A percentile compares a stretch with the other conserved stretches of the same genome.
Evolutionary conservation across 768 basidiomycete genomes (phyloP).

Genomic region (Russula abietina): DNA sequence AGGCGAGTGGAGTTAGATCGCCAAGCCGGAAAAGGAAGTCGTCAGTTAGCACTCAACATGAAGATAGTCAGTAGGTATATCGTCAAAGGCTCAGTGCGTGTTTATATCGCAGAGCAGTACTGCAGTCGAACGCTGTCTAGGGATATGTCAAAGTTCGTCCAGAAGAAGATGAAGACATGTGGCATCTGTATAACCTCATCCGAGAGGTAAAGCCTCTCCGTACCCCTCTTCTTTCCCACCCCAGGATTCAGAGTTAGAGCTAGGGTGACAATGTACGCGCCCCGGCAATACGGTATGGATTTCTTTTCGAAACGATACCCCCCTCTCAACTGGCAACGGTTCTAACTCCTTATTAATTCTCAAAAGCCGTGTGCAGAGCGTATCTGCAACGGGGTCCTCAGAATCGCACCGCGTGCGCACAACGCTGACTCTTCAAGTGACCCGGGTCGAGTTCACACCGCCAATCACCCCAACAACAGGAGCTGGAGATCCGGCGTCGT

Average conservation of each 20-base stretch:
- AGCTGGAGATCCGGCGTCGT: conserved; percentile 30
- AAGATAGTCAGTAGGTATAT: conserved; percentile 78
- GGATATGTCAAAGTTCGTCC: conserved; percentile 92
- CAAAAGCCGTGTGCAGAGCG: conserved; percentile 74
- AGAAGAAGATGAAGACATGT: conserved; percentile 99
- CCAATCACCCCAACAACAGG: conserved; percentile 47
- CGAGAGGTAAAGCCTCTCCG: conserved; percentile 44
- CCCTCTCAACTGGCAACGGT: neutral
- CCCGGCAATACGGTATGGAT: conserved; percentile 66
- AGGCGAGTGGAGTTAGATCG: neutral
- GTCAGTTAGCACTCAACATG: conserved; percentile 44
- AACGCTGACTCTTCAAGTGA: conserved; percentile 77
- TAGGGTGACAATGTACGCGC: conserved; percentile 80
- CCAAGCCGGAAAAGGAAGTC: neutral
- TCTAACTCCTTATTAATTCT: neutral
- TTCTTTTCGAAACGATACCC: neutral
- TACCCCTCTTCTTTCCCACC: neutral
- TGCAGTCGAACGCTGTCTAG: conserved; percentile 38
- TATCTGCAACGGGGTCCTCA: conserved; percentile 88
- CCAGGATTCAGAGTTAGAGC: conserved; percentile 23
- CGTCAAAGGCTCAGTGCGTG: conserved; percentile 74
- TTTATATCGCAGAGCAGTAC: conserved; percentile 22
- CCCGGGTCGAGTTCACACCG: conserved; percentile 75
- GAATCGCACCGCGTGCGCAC: conserved; percentile 86
- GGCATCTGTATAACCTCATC: conserved; percentile 98